Evolutionary conservation across 2,329 filamentous ascomycete genomes (phyloP).

Genomic region (Epichloe coenophiala): DNA sequence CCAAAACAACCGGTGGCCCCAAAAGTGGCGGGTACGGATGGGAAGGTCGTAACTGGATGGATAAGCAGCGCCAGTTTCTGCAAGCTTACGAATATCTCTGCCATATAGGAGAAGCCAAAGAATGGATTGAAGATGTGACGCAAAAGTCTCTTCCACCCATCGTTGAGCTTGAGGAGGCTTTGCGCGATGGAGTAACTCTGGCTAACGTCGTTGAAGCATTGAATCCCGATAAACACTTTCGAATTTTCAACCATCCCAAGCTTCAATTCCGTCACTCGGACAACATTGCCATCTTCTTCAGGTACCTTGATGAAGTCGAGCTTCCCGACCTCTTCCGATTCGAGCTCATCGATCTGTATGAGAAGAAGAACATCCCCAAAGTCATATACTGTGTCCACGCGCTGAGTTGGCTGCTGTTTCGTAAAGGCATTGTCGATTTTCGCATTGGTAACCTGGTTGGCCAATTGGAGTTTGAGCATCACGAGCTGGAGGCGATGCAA

Average conservation of each 20-base stretch:
- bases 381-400: slow-evolving; percentile 99
- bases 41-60: slow-evolving; percentile 92
- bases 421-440: slow-evolving; percentile 89
- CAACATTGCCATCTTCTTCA: slow-evolving; percentile 94
- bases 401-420: slow-evolving; percentile 89
- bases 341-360: slow-evolving; percentile 92
- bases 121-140: slow-evolving; percentile 93
- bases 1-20: slow-evolving; percentile 30
- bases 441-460: slow-evolving; percentile 93
- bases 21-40: slow-evolving; percentile 49
- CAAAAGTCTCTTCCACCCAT: slow-evolving; percentile 79
- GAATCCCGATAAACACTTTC: slow-evolving; percentile 58
- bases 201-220: slow-evolving; percentile 89
- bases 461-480: slow-evolving; percentile 92
- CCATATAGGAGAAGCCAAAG: slow-evolving; percentile 96
- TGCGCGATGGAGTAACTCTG: slow-evolving; percentile 84
- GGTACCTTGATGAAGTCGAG: slow-evolving; percentile 81
- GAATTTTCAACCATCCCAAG: slow-evolving; percentile 75
- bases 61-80: slow-evolving; percentile 90
- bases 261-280: slow-evolving; percentile 93
- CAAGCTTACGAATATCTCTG: slow-evolving; percentile 98
- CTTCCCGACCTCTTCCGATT: slow-evolving; percentile 93
- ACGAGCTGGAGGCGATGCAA: slow-evolving; percentile 92
- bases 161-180: slow-evolving; percentile 81
- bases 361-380: slow-evolving; percentile 99